Evolutionary conservation across 2,329 filamentous ascomycete genomes (phyloP).

Genomic region (Ambrosiella cleistominuta): DNA sequence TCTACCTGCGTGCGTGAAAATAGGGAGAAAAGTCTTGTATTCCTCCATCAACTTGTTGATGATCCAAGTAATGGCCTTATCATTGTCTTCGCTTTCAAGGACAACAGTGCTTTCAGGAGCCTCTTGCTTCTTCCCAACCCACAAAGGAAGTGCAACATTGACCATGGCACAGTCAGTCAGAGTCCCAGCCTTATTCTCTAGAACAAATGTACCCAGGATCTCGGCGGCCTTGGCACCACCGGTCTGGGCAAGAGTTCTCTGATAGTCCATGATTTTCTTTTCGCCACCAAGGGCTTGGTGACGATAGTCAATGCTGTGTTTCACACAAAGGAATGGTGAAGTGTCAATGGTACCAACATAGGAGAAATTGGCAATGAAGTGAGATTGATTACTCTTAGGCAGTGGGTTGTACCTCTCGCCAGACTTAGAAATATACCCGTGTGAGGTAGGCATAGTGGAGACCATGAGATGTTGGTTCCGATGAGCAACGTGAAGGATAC

Average conservation of each 20-base stretch:
- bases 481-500: conserved; percentile 60
- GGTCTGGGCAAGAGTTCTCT: conserved; percentile 40
- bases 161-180: conserved; percentile 51
- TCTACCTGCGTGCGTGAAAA: conserved; percentile 40
- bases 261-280: conserved; percentile 46
- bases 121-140: conserved; percentile 16
- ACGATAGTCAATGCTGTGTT: conserved; percentile 55
- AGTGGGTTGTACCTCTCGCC: conserved; percentile 17
- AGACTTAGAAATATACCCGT: conserved; percentile 46
- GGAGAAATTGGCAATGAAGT: conserved; percentile 55
- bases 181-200: conserved; percentile 47
- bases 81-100: conserved; percentile 19
- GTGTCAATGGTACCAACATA: conserved; percentile 63
- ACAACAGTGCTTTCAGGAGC: conserved; percentile 17
- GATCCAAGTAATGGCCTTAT: conserved; percentile 39
- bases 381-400: conserved; percentile 29
- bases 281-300: conserved; percentile 56
- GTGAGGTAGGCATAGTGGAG: conserved; percentile 61
- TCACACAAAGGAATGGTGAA: conserved; percentile 52
- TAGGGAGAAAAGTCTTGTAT: conserved; percentile 54
- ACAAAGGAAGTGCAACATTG: conserved; percentile 57
- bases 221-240: conserved; percentile 44
- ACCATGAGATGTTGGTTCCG: conserved; percentile 61
- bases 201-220: conserved; percentile 48
- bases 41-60: conserved; percentile 33